Evolutionary conservation across 139 green algal species (phyloP).

Genomic region (Eudorina sp.): DNA sequence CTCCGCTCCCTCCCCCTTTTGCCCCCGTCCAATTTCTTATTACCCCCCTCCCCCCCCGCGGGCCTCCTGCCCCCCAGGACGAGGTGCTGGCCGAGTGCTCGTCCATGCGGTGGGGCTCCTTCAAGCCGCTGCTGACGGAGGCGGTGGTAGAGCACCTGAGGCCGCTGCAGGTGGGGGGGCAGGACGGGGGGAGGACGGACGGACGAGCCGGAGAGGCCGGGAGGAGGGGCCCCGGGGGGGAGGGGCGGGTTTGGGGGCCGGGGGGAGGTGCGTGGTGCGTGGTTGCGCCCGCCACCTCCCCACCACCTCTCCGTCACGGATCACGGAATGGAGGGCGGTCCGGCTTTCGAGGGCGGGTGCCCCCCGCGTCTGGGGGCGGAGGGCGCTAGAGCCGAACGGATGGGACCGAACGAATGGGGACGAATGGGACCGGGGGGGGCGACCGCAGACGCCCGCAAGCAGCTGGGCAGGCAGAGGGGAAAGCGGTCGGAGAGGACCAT

Average conservation of each 20-base stretch:
- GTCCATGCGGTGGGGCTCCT: slow-evolving; percentile 92
- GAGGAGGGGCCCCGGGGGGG: background rate
- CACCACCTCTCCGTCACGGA: too few species aligned
- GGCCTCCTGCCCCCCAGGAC: slow-evolving; percentile 46
- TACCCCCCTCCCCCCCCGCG: background rate
- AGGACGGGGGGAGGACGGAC: too few species aligned
- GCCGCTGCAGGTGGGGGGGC: slow-evolving; percentile 84
- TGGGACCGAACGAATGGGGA: too few species aligned
- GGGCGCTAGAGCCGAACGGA: too few species aligned
- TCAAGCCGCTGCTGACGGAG: slow-evolving; percentile 97
- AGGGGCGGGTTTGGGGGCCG: background rate
- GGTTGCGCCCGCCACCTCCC: too few species aligned
- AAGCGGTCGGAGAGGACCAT: too few species aligned
- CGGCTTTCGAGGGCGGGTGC: too few species aligned
- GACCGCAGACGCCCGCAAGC: too few species aligned
- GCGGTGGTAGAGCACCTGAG: slow-evolving; percentile 92
- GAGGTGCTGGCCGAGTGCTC: slow-evolving; percentile 74
- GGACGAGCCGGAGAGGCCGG: slow-evolving; percentile 50
- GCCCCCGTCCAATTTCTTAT: background rate
- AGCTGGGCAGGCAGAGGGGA: too few species aligned
- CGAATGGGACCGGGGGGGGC: too few species aligned
- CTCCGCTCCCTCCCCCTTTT: background rate
- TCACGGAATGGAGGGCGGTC: too few species aligned
- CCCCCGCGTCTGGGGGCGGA: too few species aligned
- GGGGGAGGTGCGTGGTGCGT: background rate